Base-by-base conservation (phyloP, 495 filamentous ascomycete species). In the Astrothelium macrocarpum region DNA sequence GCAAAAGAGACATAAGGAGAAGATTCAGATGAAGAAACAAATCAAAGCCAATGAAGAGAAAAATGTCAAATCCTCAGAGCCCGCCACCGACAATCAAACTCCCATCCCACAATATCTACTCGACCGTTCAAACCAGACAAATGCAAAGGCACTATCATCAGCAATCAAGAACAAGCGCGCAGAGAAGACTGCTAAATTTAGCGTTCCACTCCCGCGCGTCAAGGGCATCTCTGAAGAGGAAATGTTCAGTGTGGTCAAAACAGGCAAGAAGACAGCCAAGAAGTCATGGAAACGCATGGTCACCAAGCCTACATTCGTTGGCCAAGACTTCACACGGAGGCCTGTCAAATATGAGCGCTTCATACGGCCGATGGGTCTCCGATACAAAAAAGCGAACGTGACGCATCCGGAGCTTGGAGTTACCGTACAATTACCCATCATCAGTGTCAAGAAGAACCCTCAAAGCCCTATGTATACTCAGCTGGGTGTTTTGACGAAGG, bases 21-120 rank as follows among this genome's bases (percentile, higher is more conserved):
- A 99, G 87, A 97, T 99, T 75, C 92, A 97, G 85, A 93, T 98
- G 89, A 88, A 89, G 77, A 97, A 98, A 84, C 81, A 85, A 70
- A 95, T 98, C 83, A 88, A 87, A 76, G 86, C 88, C 64, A 88
- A 93, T 78, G 94, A 98, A 74, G 89, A 97, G 80, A 87, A 89
- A 76, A 95, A 95, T 71, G 86, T 97, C 80, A 95, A 96, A 77
- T 87, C 89, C n/a, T 80, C 84, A n/a, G 82, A 84, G n/a, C 83
- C 86, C 67, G 77, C 84, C 63, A 86, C 88, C 75, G 87, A 89
- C 25, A 85, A 85, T 66, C 74, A 78, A 53, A 87, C 87, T 34
- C 87, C 92, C 53, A 74, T 96, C 62, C 92, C 92, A 32, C 82
- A 88, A 65, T 96, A 95, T 75, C 81, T 97, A 74, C 87, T 98